Conservation (phyloP, 352 stramenopile species). For the Globisporangium sylvaticum region DNA sequence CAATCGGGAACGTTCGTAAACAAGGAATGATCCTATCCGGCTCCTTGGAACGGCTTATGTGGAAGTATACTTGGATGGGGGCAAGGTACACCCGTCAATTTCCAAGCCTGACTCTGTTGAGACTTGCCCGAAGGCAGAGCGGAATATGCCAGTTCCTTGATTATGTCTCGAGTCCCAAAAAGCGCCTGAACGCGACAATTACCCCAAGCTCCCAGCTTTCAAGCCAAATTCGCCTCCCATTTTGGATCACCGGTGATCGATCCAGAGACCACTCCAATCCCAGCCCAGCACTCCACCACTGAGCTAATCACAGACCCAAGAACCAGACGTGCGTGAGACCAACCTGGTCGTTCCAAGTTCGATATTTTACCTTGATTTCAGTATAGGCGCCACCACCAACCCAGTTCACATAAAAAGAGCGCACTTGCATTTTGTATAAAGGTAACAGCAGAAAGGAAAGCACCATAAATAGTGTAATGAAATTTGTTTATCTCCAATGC, state of each 20-base stretch:
- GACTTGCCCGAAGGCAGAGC: constrained; percentile 6
- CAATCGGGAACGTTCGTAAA: constrained; percentile 4
- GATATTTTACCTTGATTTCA: neutral
- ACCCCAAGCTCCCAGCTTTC: constrained; percentile 7
- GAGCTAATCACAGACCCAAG: neutral
- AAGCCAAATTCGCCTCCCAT: neutral
- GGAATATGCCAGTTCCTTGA: constrained; percentile 11
- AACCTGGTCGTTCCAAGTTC: constrained; percentile 1
- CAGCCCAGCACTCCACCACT: neutral
- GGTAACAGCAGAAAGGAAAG: neutral
- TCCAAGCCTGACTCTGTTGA: neutral
- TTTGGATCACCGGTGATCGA: neutral
- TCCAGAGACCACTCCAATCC: neutral
- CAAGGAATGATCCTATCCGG: constrained; percentile 1
- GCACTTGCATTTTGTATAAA: neutral
- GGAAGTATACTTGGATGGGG: neutral
- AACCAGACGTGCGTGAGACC: neutral
- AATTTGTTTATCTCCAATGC: neutral
- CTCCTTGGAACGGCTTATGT: constrained; percentile 3
- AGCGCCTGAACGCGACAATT: constrained; percentile 19
- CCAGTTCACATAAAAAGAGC: neutral
- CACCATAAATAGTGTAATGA: neutral
- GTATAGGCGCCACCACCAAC: neutral
- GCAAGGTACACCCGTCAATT: neutral
- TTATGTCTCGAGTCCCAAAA: constrained; percentile 16